These are phyloP conservation scores for Geosmithia putterillii DNA, from an alignment of 2,329 filamentous ascomycete species.

Conservation along the genomic window DNA sequence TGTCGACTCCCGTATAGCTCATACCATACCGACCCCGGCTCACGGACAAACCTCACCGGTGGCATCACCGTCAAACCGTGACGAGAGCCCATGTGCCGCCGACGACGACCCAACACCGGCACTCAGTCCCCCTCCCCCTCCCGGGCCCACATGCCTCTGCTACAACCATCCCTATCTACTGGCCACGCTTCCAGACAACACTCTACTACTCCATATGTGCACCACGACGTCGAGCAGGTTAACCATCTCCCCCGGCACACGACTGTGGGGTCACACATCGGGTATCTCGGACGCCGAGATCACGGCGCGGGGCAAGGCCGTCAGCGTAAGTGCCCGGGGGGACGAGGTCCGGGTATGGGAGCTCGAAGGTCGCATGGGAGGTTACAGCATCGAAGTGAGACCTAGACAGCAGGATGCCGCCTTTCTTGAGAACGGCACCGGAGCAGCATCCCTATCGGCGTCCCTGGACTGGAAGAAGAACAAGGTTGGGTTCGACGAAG, in stretches of 20 bases:
- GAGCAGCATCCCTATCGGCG: not conserved
- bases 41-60: slow-evolving; percentile 7
- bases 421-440: not conserved
- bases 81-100: not conserved
- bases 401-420: slow-evolving; percentile 14
- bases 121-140: not conserved
- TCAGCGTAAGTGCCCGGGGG: slow-evolving; percentile 75
- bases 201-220: slow-evolving; percentile 69
- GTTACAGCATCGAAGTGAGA: slow-evolving; percentile 42
- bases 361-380: slow-evolving; percentile 55
- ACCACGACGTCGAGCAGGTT: slow-evolving; percentile 57
- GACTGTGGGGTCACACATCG: slow-evolving; percentile 86
- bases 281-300: slow-evolving; percentile 79
- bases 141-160: slow-evolving; percentile 50
- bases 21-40: slow-evolving; percentile 18
- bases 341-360: slow-evolving; percentile 81
- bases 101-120: slow-evolving; percentile 4
- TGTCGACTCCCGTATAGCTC: slow-evolving; percentile 22
- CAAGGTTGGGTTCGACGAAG: slow-evolving; percentile 83
- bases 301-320: slow-evolving; percentile 72
- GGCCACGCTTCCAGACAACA: slow-evolving; percentile 77
- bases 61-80: not conserved
- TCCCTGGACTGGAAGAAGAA: slow-evolving; percentile 28
- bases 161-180: slow-evolving; percentile 78
- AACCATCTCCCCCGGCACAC: slow-evolving; percentile 58